Evolutionary conservation across 371 early-diverging fungal genomes (phyloP).

Genomic region (Saksenaea vasiformis): DNA sequence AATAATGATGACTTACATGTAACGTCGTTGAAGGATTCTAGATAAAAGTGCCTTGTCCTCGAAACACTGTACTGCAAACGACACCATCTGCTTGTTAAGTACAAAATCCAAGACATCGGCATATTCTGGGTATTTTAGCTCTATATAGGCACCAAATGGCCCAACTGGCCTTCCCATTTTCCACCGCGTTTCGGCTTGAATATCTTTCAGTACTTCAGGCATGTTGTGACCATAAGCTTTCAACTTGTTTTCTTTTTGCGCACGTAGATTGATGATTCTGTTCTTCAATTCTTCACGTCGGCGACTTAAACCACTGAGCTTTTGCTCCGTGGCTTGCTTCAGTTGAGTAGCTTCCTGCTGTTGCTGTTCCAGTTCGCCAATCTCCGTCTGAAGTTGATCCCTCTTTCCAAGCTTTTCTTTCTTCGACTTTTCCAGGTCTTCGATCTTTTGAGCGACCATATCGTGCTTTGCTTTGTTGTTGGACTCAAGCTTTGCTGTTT

Average conservation of each 20-base stretch:
- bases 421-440: slow-evolving; percentile 55
- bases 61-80: slow-evolving; percentile 78
- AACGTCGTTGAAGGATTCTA: slow-evolving; percentile 48
- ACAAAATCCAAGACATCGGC: slow-evolving; percentile 69
- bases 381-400: slow-evolving; percentile 79
- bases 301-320: neutral
- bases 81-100: slow-evolving; percentile 66
- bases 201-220: slow-evolving; percentile 67
- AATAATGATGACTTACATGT: slow-evolving; percentile 38
- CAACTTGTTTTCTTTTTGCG: slow-evolving; percentile 65
- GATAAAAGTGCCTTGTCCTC: slow-evolving; percentile 63
- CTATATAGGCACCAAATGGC: slow-evolving; percentile 78
- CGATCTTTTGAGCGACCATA: slow-evolving; percentile 45
- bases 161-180: slow-evolving; percentile 74
- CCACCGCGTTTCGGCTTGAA: slow-evolving; percentile 60
- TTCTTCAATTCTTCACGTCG: neutral
- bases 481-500: slow-evolving; percentile 46
- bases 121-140: slow-evolving; percentile 68
- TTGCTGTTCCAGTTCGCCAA: slow-evolving; percentile 63
- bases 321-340: neutral
- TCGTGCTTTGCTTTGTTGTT: slow-evolving; percentile 59
- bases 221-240: slow-evolving; percentile 74
- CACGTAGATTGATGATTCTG: slow-evolving; percentile 30
- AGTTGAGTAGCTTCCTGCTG: neutral
- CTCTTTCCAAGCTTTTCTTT: slow-evolving; percentile 70